Conservation (phyloP, 1,139 yeast genomes). For the Scheffersomyces parashehatae region DNA sequence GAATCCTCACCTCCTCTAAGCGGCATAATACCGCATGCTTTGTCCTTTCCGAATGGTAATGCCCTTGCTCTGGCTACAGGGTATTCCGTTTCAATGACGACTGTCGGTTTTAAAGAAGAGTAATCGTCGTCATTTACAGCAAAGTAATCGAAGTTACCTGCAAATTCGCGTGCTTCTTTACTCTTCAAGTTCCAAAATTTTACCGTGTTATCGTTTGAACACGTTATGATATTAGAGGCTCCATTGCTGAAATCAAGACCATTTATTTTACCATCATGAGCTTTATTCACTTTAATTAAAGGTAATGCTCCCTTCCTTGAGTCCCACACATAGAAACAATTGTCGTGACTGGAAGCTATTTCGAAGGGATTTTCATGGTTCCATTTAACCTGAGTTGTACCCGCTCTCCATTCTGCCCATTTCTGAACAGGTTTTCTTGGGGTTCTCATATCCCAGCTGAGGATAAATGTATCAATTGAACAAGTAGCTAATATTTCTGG, state of each 20-base stretch:
- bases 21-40: conserved; percentile 81
- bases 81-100: conserved; percentile 68
- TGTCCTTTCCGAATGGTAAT: conserved; percentile 86
- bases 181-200: conserved; percentile 75
- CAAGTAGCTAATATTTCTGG: conserved; percentile 94
- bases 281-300: conserved; percentile 57
- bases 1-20: conserved; percentile 82
- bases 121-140: conserved; percentile 14
- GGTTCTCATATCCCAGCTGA: conserved; percentile 87
- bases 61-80: conserved; percentile 89
- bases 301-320: conserved; percentile 80
- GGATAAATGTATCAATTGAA: conserved; percentile 83
- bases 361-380: conserved; percentile 72
- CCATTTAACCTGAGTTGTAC: conserved; percentile 96
- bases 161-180: conserved; percentile 18
- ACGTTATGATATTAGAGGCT: conserved; percentile 63
- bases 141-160: conserved; percentile 25
- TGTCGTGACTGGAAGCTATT: conserved; percentile 84
- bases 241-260: conserved; percentile 81
- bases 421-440: conserved; percentile 70
- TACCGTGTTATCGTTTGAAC: conserved; percentile 85
- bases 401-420: conserved; percentile 93
- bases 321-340: conserved; percentile 84
- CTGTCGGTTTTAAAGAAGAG: conserved; percentile 42
- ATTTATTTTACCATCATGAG: conserved; percentile 82